These are phyloP conservation scores for Erodium texanum DNA, from an alignment of 441 rosid genomes.

Conservation along the genomic window DNA sequence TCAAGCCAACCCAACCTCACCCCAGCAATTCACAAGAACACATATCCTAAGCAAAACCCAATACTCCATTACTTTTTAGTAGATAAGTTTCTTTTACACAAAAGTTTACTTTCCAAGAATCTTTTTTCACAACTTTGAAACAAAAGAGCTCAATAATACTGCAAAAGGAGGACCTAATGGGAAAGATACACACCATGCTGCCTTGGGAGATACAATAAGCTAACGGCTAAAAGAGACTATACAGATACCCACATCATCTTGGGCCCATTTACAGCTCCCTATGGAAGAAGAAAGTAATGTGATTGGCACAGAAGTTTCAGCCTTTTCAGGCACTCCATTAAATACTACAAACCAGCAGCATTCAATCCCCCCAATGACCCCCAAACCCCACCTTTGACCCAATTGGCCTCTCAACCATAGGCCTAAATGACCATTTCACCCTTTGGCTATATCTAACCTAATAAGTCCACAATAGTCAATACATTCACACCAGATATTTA, in stretches of 20 bases:
- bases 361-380: constrained; percentile 6
- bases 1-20: not conserved
- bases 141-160: not conserved
- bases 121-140: not conserved
- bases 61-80: not conserved
- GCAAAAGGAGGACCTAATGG: not conserved
- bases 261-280: constrained; percentile 11
- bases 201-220: not conserved
- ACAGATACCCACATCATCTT: not conserved
- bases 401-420: not conserved
- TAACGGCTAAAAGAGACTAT: constrained; percentile 1
- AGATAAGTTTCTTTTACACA: not conserved
- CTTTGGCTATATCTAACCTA: not conserved
- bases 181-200: not conserved
- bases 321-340: constrained; percentile 22
- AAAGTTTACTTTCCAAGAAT: not conserved
- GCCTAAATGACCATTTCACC: not conserved
- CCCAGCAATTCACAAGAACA: not conserved
- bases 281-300: not conserved
- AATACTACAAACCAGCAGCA: constrained; percentile 9
- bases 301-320: constrained; percentile 21
- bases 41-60: not conserved
- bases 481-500: not conserved
- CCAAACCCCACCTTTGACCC: constrained; percentile 4
- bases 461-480: not conserved